A percentile compares a stretch with the other conserved stretches of the same genome.
Evolutionary conservation across 2,329 filamentous ascomycete genomes (phyloP).

Genomic region (Colletotrichum euphorbiae): DNA sequence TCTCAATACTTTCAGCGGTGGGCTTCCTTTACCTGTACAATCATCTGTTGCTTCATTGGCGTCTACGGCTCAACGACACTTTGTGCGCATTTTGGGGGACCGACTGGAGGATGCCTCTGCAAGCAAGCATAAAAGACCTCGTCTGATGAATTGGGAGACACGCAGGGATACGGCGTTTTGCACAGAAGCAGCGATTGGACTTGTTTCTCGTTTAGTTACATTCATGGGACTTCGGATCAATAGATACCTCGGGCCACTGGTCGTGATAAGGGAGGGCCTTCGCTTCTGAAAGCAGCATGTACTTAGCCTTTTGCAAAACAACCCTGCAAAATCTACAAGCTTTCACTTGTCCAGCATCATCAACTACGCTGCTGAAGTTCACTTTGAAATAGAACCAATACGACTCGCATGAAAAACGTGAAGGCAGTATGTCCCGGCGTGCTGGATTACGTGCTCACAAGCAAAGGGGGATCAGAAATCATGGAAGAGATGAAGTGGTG

Average conservation of each 20-base stretch:
- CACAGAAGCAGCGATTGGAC: slow-evolving; percentile 15
- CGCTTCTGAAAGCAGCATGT: slow-evolving; percentile 26
- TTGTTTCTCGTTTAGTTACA: not conserved
- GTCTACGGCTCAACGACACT: slow-evolving; percentile 20
- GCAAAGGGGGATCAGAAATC: not conserved
- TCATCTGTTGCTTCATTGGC: slow-evolving; percentile 11
- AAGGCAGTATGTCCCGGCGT: too few relatives aligned
- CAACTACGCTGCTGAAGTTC: not conserved
- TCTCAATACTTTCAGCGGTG: slow-evolving; percentile 3
- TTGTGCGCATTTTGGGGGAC: slow-evolving; percentile 7
- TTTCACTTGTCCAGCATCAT: slow-evolving; percentile 8
- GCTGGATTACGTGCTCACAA: too few relatives aligned
- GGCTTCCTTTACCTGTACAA: slow-evolving; percentile 21
- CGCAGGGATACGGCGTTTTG: slow-evolving; percentile 16
- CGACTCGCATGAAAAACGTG: too few relatives aligned
- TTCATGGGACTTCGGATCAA: not conserved
- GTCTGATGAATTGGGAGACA: slow-evolving; percentile 13
- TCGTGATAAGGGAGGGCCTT: slow-evolving; percentile 22
- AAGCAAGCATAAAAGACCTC: not conserved
- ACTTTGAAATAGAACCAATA: too few relatives aligned
- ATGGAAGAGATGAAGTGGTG: not conserved
- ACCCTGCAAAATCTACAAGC: slow-evolving; percentile 22
- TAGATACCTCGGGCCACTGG: slow-evolving; percentile 34
- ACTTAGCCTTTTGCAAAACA: not conserved
- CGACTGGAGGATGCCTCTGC: slow-evolving; percentile 15